Base-by-base conservation (phyloP, 495 filamentous ascomycete species). In the Neurospora sp. region DNA sequence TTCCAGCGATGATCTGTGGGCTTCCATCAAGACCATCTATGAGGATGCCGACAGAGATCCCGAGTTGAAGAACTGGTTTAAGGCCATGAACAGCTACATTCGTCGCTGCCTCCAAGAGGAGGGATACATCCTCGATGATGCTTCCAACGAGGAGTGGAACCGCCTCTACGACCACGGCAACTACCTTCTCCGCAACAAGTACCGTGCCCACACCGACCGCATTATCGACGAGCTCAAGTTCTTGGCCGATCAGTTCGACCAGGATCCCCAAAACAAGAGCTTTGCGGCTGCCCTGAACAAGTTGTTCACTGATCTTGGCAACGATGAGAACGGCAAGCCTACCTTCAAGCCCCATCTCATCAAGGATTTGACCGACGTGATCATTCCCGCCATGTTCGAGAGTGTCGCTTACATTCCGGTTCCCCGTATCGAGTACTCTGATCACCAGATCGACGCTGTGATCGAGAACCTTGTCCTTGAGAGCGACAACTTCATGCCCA, bases 401-500 rank as follows among this genome's bases (percentile, higher is more conserved):
- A 92, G 89, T 74, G 83, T 96, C 34, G 91, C 93, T 71, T 99
- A 99, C 82, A 90, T 99, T 31, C 96, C 96, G 21, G 89, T 99
- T 71, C 96, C 96, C 13, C 90, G 96, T 37, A 97, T 98, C 71
- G 96, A 99, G 82, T 96, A 96, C 76, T 91, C 90, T 3, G 96
- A 99, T 77, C 87, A 88, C 15, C 89, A 90, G 86, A 84, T 96
- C 70, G 96, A 99, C 82, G 92, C 91, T 70, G 85, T 98, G 19
- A 86, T 99, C 48, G 96, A 99, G 85, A 99, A 99, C 80, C 85
- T 99, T 36, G 90, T 97, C 54, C 88, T 99, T 75, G 96, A 99
- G 84, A 93, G 93, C 73, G 96, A 98, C 84, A 99, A 99, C 83
- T 88, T 99, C 76, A 93, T 96, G 88, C 96, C 96, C 45, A 99